Base-by-base conservation (phyloP, 1,139 yeast genomes). In the Candida tetrigidarum region DNA sequence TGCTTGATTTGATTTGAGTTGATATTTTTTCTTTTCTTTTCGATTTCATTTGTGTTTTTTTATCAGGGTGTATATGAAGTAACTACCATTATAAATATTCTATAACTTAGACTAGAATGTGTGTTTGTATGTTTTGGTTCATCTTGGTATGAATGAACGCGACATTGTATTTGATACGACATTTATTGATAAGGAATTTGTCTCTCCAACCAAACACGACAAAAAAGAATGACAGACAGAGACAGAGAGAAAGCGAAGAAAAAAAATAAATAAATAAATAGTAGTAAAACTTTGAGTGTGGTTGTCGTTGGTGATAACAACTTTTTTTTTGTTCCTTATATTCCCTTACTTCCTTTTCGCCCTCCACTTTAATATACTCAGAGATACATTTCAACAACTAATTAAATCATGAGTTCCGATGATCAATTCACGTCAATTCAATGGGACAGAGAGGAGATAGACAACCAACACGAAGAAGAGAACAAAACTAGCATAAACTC, bases 351-450 rank as follows among this genome's bases (percentile, higher is more conserved):
- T 34, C 27, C 37, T 7, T 34, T 34, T 34, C 14, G 25, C 25
- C 25, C 11, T 34, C 25, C 18, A 34, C 29, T 19, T 26, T 12
- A 26, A 26, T 23, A 14, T n/a, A 19, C 26, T 12, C 12, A 19
- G 12, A 15, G 19, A 20, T n/a, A 34, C 15, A 12, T 22, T 14
- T 10, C 9, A 12, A 7, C 18, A 14, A n/a, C n/a, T 33, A 38
- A 28, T n/a, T 11, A 14, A 19, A 42, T 8, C 22, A 64, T 64
- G 63, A 64, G 59, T 50, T 52, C 67, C 14, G 78, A 74, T 44
- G 83, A 78, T 51, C 80, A 78, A 55, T 80, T 80, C 59, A 77
- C 83, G 1, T 79, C 84, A 34, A 75, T 80, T 42, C 82, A 76
- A 56, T 79, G 82, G 82, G 84, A 79, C 54, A 67, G 80, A 49